These are phyloP conservation scores for Cytidiella melzeri DNA, from an alignment of 768 basidiomycete genomes.

Conservation along the genomic window DNA sequence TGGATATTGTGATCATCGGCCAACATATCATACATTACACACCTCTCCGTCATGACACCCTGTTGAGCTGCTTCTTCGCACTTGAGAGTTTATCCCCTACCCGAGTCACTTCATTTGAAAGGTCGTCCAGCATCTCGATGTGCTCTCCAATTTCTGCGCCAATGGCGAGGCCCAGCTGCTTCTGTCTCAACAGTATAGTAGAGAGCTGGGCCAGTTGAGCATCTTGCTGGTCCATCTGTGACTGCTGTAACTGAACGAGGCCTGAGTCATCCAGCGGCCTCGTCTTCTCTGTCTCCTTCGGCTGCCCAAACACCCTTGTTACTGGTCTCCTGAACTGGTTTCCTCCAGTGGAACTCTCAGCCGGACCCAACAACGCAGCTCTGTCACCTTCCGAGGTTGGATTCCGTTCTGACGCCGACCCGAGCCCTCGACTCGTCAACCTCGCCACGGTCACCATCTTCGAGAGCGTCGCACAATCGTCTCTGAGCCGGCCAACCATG, in stretches of 20 bases:
- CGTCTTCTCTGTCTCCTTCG: constrained; percentile 79
- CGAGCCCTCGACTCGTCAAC: constrained; percentile 38
- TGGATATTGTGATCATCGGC: background rate
- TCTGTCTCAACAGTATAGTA: constrained; percentile 77
- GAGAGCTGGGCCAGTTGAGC: constrained; percentile 72
- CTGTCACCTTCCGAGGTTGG: constrained; percentile 53
- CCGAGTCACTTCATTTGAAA: constrained; percentile 69
- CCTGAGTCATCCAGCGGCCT: constrained; percentile 84
- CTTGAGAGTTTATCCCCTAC: constrained; percentile 73
- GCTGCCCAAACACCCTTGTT: constrained; percentile 68
- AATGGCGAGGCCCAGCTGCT: constrained; percentile 83
- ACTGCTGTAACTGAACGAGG: constrained; percentile 70
- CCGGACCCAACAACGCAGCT: constrained; percentile 51
- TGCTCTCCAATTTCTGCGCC: constrained; percentile 75
- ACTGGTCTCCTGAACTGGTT: constrained; percentile 38
- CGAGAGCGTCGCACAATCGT: constrained; percentile 85
- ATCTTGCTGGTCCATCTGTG: constrained; percentile 82
- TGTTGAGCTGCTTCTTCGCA: constrained; percentile 79
- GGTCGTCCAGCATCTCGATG: constrained; percentile 79
- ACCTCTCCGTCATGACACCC: constrained; percentile 12
- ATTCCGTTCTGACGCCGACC: constrained; percentile 30
- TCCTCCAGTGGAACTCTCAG: constrained; percentile 7
- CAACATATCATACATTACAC: background rate
- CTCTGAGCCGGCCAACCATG: constrained; percentile 81
- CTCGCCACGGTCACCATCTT: constrained; percentile 79